These are phyloP conservation scores for Dipteronia sinensis DNA, from an alignment of 345 rosid genomes.

Conservation along the genomic window DNA sequence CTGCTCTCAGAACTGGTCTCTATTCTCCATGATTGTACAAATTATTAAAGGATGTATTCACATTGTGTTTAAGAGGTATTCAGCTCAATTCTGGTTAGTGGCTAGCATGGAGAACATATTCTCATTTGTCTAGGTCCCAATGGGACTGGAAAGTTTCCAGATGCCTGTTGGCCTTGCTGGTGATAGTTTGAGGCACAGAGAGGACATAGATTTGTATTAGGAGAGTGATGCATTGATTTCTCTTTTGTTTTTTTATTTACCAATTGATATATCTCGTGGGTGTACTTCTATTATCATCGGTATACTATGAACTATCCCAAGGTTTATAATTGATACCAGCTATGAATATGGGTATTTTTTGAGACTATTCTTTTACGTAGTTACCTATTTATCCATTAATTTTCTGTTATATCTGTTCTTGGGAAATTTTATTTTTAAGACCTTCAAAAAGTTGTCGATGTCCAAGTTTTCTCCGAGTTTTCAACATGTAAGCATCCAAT, in stretches of 20 bases:
- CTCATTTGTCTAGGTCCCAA: conserved; percentile 1
- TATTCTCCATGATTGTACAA: neutral
- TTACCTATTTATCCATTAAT: neutral
- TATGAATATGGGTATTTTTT: neutral
- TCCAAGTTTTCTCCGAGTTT: conserved; percentile 3
- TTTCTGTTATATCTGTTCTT: neutral
- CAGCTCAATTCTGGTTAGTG: neutral
- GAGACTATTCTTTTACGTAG: neutral
- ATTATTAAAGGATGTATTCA: neutral
- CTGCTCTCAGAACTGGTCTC: neutral
- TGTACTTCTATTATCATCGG: neutral
- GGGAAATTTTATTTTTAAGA: neutral
- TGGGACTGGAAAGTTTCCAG: neutral
- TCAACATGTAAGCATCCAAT: neutral
- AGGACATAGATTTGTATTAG: neutral
- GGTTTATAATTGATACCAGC: neutral
- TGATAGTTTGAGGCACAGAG: neutral
- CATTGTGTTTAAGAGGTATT: neutral
- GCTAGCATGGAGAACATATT: neutral
- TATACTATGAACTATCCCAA: neutral
- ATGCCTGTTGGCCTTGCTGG: conserved; percentile 11
- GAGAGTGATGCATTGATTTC: neutral
- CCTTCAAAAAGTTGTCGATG: neutral
- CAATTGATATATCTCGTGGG: neutral
- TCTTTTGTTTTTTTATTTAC: neutral